phyloP scores from a whole-genome alignment of 495 filamentous ascomycete species.

The Penicillium diatomitis region DNA sequence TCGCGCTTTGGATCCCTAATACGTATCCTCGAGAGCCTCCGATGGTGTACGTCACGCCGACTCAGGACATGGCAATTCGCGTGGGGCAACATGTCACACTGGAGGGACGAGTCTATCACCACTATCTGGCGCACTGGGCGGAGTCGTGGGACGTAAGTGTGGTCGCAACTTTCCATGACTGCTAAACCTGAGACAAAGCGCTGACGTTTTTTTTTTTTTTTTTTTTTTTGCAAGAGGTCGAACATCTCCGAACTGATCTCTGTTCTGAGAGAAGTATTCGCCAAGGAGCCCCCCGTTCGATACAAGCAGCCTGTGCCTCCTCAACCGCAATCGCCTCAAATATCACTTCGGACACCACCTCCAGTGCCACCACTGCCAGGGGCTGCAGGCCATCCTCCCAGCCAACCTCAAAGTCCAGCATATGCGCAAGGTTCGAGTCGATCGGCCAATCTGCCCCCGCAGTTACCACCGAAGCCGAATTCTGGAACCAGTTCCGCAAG shows the following conservation, averaged over 20 bases:
- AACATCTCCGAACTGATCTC: slow-evolving; percentile 71
- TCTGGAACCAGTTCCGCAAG: slow-evolving; percentile 9
- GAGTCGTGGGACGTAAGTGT: slow-evolving; percentile 82
- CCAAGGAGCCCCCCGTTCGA: slow-evolving; percentile 87
- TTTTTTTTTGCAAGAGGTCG: no score
- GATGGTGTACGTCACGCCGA: slow-evolving; percentile 78
- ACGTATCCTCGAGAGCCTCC: slow-evolving; percentile 81
- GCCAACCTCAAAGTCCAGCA: slow-evolving; percentile 4
- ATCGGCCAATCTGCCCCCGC: slow-evolving; percentile 25
- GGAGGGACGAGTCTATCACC: slow-evolving; percentile 93
- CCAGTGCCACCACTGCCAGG: slow-evolving; percentile 64
- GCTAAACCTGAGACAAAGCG: not conserved
- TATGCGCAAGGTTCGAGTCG: slow-evolving; percentile 10
- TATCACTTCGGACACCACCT: slow-evolving; percentile 33
- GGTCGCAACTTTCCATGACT: not conserved
- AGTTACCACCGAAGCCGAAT: slow-evolving; percentile 30
- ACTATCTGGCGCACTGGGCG: slow-evolving; percentile 83
- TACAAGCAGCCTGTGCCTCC: slow-evolving; percentile 48
- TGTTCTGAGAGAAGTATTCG: slow-evolving; percentile 79
- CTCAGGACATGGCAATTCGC: slow-evolving; percentile 78
- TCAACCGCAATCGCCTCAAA: slow-evolving; percentile 29
- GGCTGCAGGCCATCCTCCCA: slow-evolving; percentile 37
- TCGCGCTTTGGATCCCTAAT: slow-evolving; percentile 93
- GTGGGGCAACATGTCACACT: slow-evolving; percentile 90
- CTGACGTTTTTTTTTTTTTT: slow-evolving; percentile 2